Percentiles rank a stretch among this genome's conserved stretches.
These are phyloP conservation scores for Phoma sp. DNA, from an alignment of 2,329 filamentous ascomycete genomes.

Conservation along the genomic window DNA sequence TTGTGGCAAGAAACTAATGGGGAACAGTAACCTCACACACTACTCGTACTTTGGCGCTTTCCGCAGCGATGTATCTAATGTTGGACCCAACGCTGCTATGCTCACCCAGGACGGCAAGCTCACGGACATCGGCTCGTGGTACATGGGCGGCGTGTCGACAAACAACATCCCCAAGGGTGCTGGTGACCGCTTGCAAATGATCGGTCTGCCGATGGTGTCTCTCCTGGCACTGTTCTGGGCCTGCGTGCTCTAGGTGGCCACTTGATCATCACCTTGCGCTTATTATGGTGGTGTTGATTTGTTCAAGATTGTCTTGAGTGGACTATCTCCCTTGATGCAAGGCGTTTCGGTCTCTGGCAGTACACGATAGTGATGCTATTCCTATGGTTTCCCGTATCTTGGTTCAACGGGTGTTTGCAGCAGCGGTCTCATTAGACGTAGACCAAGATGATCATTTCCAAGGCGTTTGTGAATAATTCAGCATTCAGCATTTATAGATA, in stretches of 20 bases:
- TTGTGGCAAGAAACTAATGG: neutral
- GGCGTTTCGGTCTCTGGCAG: too few relatives aligned
- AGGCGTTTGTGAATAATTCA: too few relatives aligned
- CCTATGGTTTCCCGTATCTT: too few relatives aligned
- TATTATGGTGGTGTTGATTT: too few relatives aligned
- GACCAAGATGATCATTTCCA: too few relatives aligned
- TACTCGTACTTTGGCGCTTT: constrained; percentile 83
- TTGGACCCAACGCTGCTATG: constrained; percentile 76
- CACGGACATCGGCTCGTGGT: constrained; percentile 80
- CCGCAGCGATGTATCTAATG: constrained; percentile 72
- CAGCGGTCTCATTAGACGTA: too few relatives aligned
- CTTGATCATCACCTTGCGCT: neutral
- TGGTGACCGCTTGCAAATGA: constrained; percentile 6
- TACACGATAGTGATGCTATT: too few relatives aligned
- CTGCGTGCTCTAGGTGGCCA: constrained; percentile 1
- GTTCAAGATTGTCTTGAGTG: too few relatives aligned
- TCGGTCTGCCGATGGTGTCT: neutral
- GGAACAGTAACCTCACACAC: constrained; percentile 62
- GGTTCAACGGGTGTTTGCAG: too few relatives aligned
- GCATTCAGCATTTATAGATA: too few relatives aligned
- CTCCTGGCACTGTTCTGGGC: constrained; percentile 9
- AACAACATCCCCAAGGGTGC: constrained; percentile 15
- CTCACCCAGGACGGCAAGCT: constrained; percentile 71
- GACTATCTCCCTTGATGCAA: too few relatives aligned
- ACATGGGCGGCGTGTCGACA: constrained; percentile 63